Evolutionary conservation across 331 rosid species (phyloP), one percentile per base, ranked within the genome.

Genomic region (Saraca asoca): DNA sequence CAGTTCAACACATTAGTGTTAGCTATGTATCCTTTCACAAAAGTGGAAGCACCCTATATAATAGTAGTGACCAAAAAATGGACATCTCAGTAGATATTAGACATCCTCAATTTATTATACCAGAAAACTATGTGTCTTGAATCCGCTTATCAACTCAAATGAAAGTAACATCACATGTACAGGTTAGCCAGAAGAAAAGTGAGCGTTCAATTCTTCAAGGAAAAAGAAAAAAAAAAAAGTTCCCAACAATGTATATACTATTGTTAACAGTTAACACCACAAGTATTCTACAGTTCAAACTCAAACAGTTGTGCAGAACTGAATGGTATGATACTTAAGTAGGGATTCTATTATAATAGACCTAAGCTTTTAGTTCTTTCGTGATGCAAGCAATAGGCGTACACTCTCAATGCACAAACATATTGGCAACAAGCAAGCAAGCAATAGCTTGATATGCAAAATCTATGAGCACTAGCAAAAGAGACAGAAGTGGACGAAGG

Each of bases 381-480:
- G n/a, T n/a, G n/a, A n/a, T n/a, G n/a, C n/a, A n/a, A 12, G 43
- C 58, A 51, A 52, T 45, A 53, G 33, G 9, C 43, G n/a, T 45
- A 35, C 37, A 62, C 34, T 64, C 60, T 31, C 53, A 13, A 55
- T 69, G 66, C 57, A 69, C 51, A 69, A 63, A 69, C 51, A 31
- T 49, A 63, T 24, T 51, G 68, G 58, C 17, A 12, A 34, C 33
- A 48, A 62, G 71, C 54, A 42, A 63, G 34, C 69, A 42, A 42
- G 51, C 60, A 77, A 18, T 19, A 71, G 69, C 33, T 19, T 49
- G 67, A 78, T 53, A 53, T 68, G 68, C 54, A 49, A 55, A 55
- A 72, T 78, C 56, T 73, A 35, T 5, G 59, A 69, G 17, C 79
- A 73, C 64, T 37, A 41, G 7, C 45, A 29, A 44, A 72, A 67